Conservation (phyloP, 2,329 filamentous ascomycete species). For the Diaporthe sp. region DNA sequence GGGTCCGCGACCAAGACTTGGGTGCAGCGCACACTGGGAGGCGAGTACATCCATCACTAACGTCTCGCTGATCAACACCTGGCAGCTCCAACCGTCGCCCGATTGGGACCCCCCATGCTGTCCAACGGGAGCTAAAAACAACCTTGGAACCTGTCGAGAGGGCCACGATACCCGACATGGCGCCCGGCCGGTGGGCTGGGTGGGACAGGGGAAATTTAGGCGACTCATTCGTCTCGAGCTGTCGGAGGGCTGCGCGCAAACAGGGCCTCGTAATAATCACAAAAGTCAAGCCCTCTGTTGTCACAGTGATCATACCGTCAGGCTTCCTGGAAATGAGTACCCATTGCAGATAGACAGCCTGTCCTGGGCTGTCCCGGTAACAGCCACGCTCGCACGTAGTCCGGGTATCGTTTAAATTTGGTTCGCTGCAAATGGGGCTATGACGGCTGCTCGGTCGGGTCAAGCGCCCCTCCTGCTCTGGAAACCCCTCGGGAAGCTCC, state of each 20-base stretch:
- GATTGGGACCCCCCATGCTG: slow-evolving; percentile 25
- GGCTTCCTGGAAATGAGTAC: slow-evolving; percentile 17
- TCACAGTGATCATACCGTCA: slow-evolving; percentile 9
- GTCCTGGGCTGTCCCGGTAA: slow-evolving; percentile 20
- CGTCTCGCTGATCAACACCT: slow-evolving; percentile 19
- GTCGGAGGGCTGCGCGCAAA: neutral
- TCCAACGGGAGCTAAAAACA: slow-evolving; percentile 43
- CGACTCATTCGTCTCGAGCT: slow-evolving; percentile 26
- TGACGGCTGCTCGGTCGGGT: neutral
- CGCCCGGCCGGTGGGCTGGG: slow-evolving; percentile 15
- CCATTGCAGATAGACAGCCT: slow-evolving; percentile 14
- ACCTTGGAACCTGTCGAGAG: slow-evolving; percentile 35
- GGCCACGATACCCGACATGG: slow-evolving; percentile 35
- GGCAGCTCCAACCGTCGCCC: slow-evolving; percentile 18
- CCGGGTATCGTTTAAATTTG: slow-evolving; percentile 20
- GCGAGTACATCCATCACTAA: slow-evolving; percentile 27
- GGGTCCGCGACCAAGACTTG: neutral
- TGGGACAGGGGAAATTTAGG: slow-evolving; percentile 35
- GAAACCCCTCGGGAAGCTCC: slow-evolving; percentile 6
- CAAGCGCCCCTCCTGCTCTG: neutral
- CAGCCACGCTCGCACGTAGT: slow-evolving; percentile 12
- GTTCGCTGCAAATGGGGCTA: slow-evolving; percentile 1
- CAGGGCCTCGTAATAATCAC: slow-evolving; percentile 27
- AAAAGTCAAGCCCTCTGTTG: slow-evolving; percentile 8
- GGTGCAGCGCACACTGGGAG: neutral